Base-by-base conservation (phyloP, 345 rosid species). In the Triadica sebifera region DNA sequence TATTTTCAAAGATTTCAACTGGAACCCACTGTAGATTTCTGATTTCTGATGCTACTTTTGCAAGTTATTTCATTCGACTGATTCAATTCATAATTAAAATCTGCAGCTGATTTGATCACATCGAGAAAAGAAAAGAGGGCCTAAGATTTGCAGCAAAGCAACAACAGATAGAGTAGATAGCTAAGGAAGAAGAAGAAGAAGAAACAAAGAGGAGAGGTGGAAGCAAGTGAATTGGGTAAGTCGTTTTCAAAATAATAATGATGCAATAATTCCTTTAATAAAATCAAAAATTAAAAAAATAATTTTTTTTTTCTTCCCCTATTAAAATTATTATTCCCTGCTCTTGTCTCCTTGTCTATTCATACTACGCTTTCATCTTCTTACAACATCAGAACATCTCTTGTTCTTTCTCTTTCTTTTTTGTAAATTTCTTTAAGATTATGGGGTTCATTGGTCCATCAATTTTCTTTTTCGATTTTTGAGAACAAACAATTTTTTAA, bases 241-340 rank as follows among this genome's bases (percentile, higher is more conserved):
- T 89, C 88, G 73, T 85, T 89, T 85, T 89, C 89, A 51, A 56
- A 70, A 74, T 69, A 76, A 68, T 83, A 81, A 80, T 81, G 82
- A 75, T 77, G 70, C 66, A 59, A 24, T 58, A 16, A 45, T 63
- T 70, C 52, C 72, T 81, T 79, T 72, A 74, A 43, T 29, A 6
- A 43, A 43, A 6, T 10, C 47, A 43, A 43, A 43, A 37, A 29
- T 39, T 41, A 52, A 75, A 65, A 73, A 73, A 66, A 60, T 64
- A 69, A 69, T 12, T 22, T 41, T 59, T 25, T 65, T 41, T 68
- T 56, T 50, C 57, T 58, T 43, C 73, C 58, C 56, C 55, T 37
- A 59, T 9, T 59, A 52, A 52, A 52, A 52, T 13, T 6, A 61
- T 69, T 78, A 74, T 69, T 79, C 76, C 47, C 47, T 16, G 38